Percentiles rank a stretch among this genome's conserved stretches.
These are phyloP conservation scores for Coniferiporia weirii DNA, from an alignment of 1,284 basidiomycete species.

Conservation along the genomic window DNA sequence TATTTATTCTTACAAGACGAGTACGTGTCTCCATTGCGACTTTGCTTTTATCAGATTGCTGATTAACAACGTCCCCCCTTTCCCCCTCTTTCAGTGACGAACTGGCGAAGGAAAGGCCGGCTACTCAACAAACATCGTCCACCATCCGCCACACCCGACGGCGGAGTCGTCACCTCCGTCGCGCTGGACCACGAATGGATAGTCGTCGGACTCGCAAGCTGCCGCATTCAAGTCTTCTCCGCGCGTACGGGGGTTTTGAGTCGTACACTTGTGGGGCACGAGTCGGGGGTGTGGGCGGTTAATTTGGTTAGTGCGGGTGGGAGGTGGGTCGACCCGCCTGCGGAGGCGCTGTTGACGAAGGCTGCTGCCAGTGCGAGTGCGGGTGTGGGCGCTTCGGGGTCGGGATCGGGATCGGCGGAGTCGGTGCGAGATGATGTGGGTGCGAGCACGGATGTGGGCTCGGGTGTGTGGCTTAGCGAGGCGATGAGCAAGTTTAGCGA, in stretches of 20 bases:
- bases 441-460: conserved; percentile 10
- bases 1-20: conserved; percentile 70
- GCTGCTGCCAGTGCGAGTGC: background rate
- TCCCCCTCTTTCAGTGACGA: conserved; percentile 50
- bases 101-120: conserved; percentile 82
- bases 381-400: background rate
- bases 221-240: conserved; percentile 85
- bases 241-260: conserved; percentile 74
- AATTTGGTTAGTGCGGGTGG: conserved; percentile 56
- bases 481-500: conserved; percentile 9
- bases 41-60: background rate
- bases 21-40: conserved; percentile 37
- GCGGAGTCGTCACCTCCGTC: conserved; percentile 81
- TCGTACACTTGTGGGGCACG: conserved; percentile 81
- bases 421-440: background rate
- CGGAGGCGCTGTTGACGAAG: conserved; percentile 1
- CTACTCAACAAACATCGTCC: conserved; percentile 73
- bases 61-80: background rate
- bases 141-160: conserved; percentile 48
- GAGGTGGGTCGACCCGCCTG: conserved; percentile 22
- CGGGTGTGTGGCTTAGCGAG: conserved; percentile 13
- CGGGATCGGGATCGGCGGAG: background rate
- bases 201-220: conserved; percentile 87
- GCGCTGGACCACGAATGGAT: conserved; percentile 85
- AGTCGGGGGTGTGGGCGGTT: conserved; percentile 89